A percentile compares a stretch with the other conserved stretches of the same genome.
phyloP scores from a whole-genome alignment of 495 filamentous ascomycete species.

The Penicillium psychrofluorescens region DNA sequence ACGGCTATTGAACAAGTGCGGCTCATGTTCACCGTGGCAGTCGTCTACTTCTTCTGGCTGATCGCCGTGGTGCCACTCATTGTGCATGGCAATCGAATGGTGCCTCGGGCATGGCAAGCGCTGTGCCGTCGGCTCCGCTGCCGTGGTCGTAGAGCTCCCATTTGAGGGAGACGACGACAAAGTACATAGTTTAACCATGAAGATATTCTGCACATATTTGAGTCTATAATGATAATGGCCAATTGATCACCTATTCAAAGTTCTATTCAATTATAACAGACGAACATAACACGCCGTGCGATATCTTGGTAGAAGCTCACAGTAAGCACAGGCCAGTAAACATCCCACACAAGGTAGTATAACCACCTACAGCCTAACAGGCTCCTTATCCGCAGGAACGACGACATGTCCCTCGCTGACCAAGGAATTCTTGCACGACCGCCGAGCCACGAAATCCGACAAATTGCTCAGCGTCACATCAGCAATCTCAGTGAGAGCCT shows the following conservation, averaged over 20 bases:
- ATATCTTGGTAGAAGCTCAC: no score
- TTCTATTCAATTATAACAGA: no score
- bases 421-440: constrained; percentile 26
- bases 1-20: constrained; percentile 16
- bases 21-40: constrained; percentile 16
- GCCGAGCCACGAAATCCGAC: constrained; percentile 16
- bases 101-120: constrained; percentile 17
- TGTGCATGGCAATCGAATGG: constrained; percentile 23
- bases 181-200: no score
- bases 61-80: constrained; percentile 30
- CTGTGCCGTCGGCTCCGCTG: constrained; percentile 12
- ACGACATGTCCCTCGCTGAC: constrained; percentile 28
- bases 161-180: background rate
- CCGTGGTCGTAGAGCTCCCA: constrained; percentile 2
- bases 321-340: background rate
- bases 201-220: background rate
- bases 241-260: no score
- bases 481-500: constrained; percentile 59
- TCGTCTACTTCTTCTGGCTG: constrained; percentile 28
- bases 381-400: constrained; percentile 19
- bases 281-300: no score
- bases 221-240: no score
- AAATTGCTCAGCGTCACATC: constrained; percentile 53
- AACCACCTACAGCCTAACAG: constrained; percentile 22
- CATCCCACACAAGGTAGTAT: background rate